Evolutionary conservation across 73 alveolate genomes (phyloP).

Genomic region (Paramecium caudatum): DNA sequence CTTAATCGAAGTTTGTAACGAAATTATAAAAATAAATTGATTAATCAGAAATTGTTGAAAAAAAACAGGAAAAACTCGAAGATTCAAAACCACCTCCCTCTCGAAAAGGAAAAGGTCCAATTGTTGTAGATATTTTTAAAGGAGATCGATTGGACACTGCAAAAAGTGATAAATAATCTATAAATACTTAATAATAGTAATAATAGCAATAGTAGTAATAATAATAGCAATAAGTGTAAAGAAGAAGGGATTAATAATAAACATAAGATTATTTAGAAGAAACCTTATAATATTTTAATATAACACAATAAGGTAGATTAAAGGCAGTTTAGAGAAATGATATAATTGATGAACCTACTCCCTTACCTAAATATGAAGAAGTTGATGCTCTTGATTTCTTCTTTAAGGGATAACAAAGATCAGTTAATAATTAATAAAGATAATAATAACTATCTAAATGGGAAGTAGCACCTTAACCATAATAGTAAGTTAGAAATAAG

Average conservation of each 20-base stretch:
- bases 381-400: constrained; percentile 62
- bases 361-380: constrained; percentile 20
- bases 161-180: constrained; percentile 14
- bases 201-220: neutral
- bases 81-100: constrained; percentile 68
- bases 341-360: constrained; percentile 21
- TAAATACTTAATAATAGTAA: neutral
- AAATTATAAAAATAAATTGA: constrained; percentile 23
- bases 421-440: neutral
- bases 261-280: constrained; percentile 76
- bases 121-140: constrained; percentile 39
- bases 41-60: constrained; percentile 61
- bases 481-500: neutral
- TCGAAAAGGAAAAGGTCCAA: constrained; percentile 60
- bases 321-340: constrained; percentile 75
- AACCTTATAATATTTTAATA: constrained; percentile 85
- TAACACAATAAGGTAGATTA: constrained; percentile 89
- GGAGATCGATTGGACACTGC: constrained; percentile 50
- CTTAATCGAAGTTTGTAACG: constrained; percentile 25
- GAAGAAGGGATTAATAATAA: neutral
- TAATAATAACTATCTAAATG: constrained; percentile 2
- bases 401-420: constrained; percentile 58
- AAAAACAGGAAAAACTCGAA: constrained; percentile 21
- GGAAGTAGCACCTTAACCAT: constrained; percentile 29
- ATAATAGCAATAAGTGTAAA: neutral